Evolutionary conservation across 805 yeast genomes (phyloP), one percentile per base, ranked within the genome.

Genomic region (Danielia oregonensis): DNA sequence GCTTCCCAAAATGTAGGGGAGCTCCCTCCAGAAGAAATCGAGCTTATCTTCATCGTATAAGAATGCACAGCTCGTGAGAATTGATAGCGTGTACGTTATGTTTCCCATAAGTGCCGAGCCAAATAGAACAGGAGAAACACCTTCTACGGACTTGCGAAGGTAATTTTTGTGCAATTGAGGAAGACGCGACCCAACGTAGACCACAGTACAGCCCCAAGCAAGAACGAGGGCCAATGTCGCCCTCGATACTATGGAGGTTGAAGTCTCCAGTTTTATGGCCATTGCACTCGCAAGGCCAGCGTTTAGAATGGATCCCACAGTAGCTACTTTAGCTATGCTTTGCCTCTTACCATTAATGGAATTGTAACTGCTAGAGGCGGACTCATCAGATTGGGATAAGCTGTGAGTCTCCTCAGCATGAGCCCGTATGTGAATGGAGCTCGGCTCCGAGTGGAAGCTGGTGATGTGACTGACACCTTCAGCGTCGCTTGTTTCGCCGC

Each of bases 121-220:
- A 56, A 89, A 89, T 16, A 88, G 65, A 29, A 84, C 58, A 15
- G 94, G 86, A 1, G 96, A 84, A 2, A 88, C 68, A 2, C 96
- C 97, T 22, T 82, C 81, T 0, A 94, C 93, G 1, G 96, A 85
- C 54, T 85, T 84, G 25, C 96, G 68, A 33, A 64, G 48, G 54
- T 76, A 81, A 59, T 89, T 89, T 55, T 84, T 87, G 52, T 72
- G 63, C 32, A 89, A 64, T 54, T 89, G 97, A 1, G 97, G 97
- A 30, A 87, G 56, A 42, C 97, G 70, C 3, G 96, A 84, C 8
- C 78, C 65, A 29, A 87, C 72, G 53, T 91, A 89, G 35, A 86
- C 77, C 4, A 60, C 47, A 0, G 95, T 85, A 43, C 95, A 86
- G 2, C 71, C 47, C 94, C 96, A 89, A 0, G 97, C 88, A 26